Percentiles rank a stretch among this genome's conserved stretches.
Evolutionary conservation across 2,329 filamentous ascomycete species (phyloP).

Genomic region (Clarireedia monteithiana): DNA sequence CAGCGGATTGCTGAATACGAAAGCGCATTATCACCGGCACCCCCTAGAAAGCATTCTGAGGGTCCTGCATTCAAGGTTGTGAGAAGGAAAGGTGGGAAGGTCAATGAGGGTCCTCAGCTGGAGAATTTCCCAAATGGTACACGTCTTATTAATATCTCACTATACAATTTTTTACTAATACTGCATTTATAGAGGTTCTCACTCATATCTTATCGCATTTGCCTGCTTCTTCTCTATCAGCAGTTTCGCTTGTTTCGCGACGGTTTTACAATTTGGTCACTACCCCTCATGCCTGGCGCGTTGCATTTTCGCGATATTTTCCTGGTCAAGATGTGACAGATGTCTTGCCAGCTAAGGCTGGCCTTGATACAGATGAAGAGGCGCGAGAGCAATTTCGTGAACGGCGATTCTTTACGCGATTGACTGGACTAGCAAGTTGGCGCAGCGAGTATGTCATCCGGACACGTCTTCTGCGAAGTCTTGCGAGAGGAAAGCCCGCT

Average conservation of each 20-base stretch:
- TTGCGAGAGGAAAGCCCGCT: constrained; percentile 73
- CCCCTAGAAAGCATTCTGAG: constrained; percentile 34
- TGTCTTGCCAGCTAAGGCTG: neutral
- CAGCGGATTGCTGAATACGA: constrained; percentile 54
- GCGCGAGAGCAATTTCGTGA: constrained; percentile 53
- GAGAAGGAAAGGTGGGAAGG: constrained; percentile 33
- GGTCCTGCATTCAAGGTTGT: constrained; percentile 48
- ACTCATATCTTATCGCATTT: constrained; percentile 88
- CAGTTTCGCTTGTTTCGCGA: constrained; percentile 78
- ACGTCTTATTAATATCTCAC: constrained; percentile 6
- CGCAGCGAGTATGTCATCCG: constrained; percentile 89
- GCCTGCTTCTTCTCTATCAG: constrained; percentile 73
- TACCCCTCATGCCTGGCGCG: constrained; percentile 86
- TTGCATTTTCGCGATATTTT: constrained; percentile 87
- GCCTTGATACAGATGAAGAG: constrained; percentile 33
- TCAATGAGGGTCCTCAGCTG: constrained; percentile 21
- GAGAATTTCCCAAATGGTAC: constrained; percentile 74
- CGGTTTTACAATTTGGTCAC: constrained; percentile 83
- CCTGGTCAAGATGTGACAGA: constrained; percentile 59
- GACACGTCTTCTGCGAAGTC: constrained; percentile 73
- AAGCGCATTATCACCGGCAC: constrained; percentile 44
- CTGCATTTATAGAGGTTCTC: constrained; percentile 63
- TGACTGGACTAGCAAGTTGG: constrained; percentile 85
- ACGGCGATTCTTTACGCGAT: constrained; percentile 69
- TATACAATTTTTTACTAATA: neutral